Evolutionary conservation across 2,329 filamentous ascomycete species (phyloP).

Genomic region (Penicillium sp.): DNA sequence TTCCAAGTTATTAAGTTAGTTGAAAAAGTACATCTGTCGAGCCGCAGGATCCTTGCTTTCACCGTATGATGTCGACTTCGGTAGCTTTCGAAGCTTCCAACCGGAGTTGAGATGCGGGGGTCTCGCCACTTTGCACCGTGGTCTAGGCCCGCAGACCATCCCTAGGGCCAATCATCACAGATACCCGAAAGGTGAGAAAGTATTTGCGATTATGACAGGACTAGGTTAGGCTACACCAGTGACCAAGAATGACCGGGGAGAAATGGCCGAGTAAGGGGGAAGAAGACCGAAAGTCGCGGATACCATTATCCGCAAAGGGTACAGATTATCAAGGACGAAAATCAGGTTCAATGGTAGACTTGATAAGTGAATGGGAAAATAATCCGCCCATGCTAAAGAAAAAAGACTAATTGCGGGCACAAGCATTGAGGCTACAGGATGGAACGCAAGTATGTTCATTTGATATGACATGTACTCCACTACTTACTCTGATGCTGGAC

Average conservation of each 20-base stretch:
- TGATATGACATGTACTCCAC: not conserved
- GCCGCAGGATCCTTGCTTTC: not conserved
- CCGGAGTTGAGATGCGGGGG: not conserved
- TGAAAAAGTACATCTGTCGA: not conserved
- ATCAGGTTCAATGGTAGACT: not conserved
- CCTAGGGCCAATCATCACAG: not conserved
- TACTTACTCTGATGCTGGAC: conserved; percentile 49
- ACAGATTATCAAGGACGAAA: not conserved
- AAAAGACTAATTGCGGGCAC: not conserved
- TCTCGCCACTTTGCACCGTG: not conserved
- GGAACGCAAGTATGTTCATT: not conserved
- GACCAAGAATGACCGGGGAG: not conserved
- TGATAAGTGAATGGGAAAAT: not conserved
- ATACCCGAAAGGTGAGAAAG: not conserved
- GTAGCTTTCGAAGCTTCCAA: not conserved
- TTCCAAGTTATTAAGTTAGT: not conserved
- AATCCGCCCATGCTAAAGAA: not conserved
- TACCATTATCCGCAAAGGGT: not conserved
- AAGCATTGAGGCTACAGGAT: not conserved
- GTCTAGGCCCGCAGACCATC: not conserved
- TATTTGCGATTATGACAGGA: not conserved
- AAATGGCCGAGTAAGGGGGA: not conserved
- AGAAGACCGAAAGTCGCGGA: not conserved
- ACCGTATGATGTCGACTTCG: not conserved
- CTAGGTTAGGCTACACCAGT: not conserved